Evolutionary conservation across 2,329 filamentous ascomycete species (phyloP), one percentile per base, ranked within the genome.

Genomic region (Pestalotiopsis sp.): DNA sequence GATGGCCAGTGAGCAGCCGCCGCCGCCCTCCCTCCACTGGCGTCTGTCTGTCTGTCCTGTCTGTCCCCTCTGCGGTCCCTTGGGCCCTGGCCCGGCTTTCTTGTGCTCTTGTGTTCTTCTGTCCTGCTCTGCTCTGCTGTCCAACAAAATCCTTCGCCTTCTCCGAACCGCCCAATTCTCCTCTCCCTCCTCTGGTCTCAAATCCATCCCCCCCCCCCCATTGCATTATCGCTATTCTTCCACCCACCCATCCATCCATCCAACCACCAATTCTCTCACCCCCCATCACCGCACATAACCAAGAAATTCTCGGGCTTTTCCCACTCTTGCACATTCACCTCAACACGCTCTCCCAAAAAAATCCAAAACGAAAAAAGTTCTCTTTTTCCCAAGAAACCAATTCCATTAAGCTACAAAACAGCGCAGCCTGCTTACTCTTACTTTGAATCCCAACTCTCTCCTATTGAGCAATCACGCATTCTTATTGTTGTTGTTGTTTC

Each of bases 141-240:
- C 63, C 67, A 68, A 68, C 67, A 68, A 68, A 68, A 68, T 68
- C 67, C 67, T 66, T 68, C 63, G 67, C 67, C 63, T 64, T 68
- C 66, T 66, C 67, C 67, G 67, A 62, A 25, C 39, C 39, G 49
- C 70, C 12, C 36, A n/a, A 58, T 20, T 36, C 59, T 63, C 36
- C n/a, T 36, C 66, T 49, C 58, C 58, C 57, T 60, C 64, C 27
- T 59, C 64, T 61, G 52, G 39, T 36, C 39, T 23, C 25, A 20
- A 25, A 27, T 61, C 65, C 20, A 67, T 52, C 62, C 52, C 41
- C 58, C 38, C n/a, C 39, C 61, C 58, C 38, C 39, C 61, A 57
- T n/a, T 52, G 17, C 17, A 52, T 52, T 52, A 52, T 52, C 17
- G 17, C 45, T 52, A 52, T 52, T 52, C 45, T 52, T n/a, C 45